Conservation (phyloP, 768 basidiomycete genomes). For the Suillus paluster region DNA sequence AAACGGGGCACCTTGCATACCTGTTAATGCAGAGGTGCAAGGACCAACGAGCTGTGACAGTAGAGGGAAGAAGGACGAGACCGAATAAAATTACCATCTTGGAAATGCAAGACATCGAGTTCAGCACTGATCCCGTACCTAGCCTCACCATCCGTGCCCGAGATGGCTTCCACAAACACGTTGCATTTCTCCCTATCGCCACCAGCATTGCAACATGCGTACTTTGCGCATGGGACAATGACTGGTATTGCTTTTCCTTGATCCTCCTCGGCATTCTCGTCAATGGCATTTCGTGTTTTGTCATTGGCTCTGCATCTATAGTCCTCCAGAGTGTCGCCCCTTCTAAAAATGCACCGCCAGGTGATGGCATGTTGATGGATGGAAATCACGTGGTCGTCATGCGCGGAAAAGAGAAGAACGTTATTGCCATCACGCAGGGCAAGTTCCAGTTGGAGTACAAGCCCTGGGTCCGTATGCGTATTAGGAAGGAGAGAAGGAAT, state of each 20-base stretch:
- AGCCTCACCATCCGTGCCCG: slow-evolving; percentile 5
- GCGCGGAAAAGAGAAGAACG: slow-evolving; percentile 19
- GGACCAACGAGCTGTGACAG: neutral
- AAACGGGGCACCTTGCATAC: slow-evolving; percentile 36
- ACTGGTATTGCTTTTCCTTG: slow-evolving; percentile 36
- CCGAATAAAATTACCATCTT: slow-evolving; percentile 26
- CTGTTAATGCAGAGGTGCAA: slow-evolving; percentile 26
- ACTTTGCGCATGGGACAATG: slow-evolving; percentile 26
- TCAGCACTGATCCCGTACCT: slow-evolving; percentile 8
- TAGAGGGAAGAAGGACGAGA: slow-evolving; percentile 23
- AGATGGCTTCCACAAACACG: slow-evolving; percentile 6
- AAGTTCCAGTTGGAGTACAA: slow-evolving; percentile 21
- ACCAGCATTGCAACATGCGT: slow-evolving; percentile 26
- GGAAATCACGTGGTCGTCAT: slow-evolving; percentile 18
- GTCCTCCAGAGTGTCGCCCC: slow-evolving; percentile 12
- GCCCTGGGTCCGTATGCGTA: slow-evolving; percentile 16
- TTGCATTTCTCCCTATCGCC: slow-evolving; percentile 29
- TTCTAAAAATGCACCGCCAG: slow-evolving; percentile 14
- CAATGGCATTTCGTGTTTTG: slow-evolving; percentile 29
- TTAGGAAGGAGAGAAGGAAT: slow-evolving; percentile 5
- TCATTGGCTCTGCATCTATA: slow-evolving; percentile 26
- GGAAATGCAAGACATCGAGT: slow-evolving; percentile 14
- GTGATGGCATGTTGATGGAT: slow-evolving; percentile 19
- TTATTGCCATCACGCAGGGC: slow-evolving; percentile 23
- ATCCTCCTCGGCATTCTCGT: slow-evolving; percentile 37